Conservation (phyloP, 164 flowering plant genomes). For the Vitis amurensis region DNA sequence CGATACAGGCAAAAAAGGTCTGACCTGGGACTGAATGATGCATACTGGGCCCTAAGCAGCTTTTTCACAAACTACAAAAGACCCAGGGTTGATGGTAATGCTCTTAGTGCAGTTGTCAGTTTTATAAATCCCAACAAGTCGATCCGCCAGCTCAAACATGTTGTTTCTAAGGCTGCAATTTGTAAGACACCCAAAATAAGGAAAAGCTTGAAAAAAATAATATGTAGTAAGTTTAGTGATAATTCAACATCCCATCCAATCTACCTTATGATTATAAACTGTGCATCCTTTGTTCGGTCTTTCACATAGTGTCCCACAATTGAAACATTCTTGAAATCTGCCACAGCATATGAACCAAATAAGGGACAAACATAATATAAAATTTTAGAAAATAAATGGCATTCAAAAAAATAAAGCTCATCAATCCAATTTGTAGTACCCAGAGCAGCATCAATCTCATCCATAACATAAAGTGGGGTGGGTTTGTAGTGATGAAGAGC, state of each 20-base stretch:
- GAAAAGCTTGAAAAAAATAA: no score
- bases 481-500: slow-evolving; percentile 99
- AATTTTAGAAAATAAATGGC: not conserved
- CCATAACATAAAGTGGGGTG: slow-evolving; percentile 99
- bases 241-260: not conserved
- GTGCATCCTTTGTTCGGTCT: slow-evolving; percentile 97
- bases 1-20: no score
- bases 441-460: slow-evolving; percentile 98
- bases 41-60: slow-evolving; percentile 35
- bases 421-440: slow-evolving; percentile 40
- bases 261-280: slow-evolving; percentile 92
- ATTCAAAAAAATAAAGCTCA: not conserved
- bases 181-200: not conserved
- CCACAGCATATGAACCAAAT: slow-evolving; percentile 4
- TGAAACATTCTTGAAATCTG: slow-evolving; percentile 98
- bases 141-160: slow-evolving; percentile 97
- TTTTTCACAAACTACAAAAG: slow-evolving; percentile 63
- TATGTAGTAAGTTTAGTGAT: not conserved
- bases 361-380: not conserved
- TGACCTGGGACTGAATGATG: no score
- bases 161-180: slow-evolving; percentile 85
- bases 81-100: slow-evolving; percentile 85
- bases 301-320: slow-evolving; percentile 99
- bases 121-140: slow-evolving; percentile 95
- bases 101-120: slow-evolving; percentile 98